A percentile compares a stretch with the other conserved stretches of the same genome.
Evolutionary conservation across 2,329 filamentous ascomycete species (phyloP).

Genomic region (Fusarium nematophilum): DNA sequence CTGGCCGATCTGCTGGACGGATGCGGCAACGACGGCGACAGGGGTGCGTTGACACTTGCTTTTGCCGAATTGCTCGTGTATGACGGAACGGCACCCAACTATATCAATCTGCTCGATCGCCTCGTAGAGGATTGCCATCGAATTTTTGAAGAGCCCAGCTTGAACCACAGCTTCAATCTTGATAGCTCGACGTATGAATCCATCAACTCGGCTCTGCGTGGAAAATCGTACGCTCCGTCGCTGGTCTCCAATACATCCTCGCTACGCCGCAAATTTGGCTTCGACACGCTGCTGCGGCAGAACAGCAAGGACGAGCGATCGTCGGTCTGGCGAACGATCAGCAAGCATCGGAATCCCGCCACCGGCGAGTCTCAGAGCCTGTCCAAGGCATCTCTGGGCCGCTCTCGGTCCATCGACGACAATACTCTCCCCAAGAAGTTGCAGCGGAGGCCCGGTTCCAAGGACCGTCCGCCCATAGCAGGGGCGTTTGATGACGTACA

Average conservation of each 20-base stretch:
- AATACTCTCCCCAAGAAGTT: constrained; percentile 60
- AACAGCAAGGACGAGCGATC: constrained; percentile 82
- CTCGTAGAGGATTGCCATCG: constrained; percentile 90
- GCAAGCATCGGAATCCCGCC: constrained; percentile 76
- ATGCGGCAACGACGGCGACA: constrained; percentile 90
- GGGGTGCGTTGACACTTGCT: constrained; percentile 86
- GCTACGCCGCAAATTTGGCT: constrained; percentile 84
- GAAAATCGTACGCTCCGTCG: constrained; percentile 76
- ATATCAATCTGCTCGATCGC: constrained; percentile 88
- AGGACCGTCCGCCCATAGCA: constrained; percentile 70
- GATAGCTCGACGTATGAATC: constrained; percentile 65
- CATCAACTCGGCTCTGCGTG: constrained; percentile 64
- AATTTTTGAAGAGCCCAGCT: constrained; percentile 77
- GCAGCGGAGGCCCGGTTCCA: constrained; percentile 63
- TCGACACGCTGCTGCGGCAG: constrained; percentile 79
- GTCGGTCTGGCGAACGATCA: constrained; percentile 88
- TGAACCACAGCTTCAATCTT: constrained; percentile 54
- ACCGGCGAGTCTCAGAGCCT: constrained; percentile 72
- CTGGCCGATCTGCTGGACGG: constrained; percentile 89
- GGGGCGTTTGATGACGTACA: constrained; percentile 71
- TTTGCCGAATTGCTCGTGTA: constrained; percentile 89
- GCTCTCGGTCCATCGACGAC: constrained; percentile 82
- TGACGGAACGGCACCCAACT: constrained; percentile 80
- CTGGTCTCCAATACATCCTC: constrained; percentile 89
- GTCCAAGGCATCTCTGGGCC: constrained; percentile 73